Evolutionary conservation across 768 basidiomycete species (phyloP), one percentile per base, ranked within the genome.

Genomic region (Lactarius hatsudake): DNA sequence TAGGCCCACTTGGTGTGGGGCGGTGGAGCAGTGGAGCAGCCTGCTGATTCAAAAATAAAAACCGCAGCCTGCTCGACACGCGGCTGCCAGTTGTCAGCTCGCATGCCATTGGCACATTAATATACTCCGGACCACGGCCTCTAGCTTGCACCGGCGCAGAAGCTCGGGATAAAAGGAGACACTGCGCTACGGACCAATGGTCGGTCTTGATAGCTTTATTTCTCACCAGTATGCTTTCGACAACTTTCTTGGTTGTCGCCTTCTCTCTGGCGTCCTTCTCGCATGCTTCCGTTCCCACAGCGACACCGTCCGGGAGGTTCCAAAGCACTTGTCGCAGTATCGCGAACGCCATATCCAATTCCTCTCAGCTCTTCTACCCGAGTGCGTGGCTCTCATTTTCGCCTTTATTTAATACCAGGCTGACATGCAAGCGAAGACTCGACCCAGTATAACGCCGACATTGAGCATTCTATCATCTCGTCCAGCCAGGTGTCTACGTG

Each of bases 401-500:
- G 30, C 13, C 38, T 40, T 40, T 1, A 15, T 40, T 2, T 15
- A 40, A 15, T 1, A 40, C 38, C 2, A 2, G 13, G 38, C 38
- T 40, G 5, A 40, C 38, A 15, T 40, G 3, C 2, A 40, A 10
- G 13, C 13, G 13, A 40, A 40, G 38, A 40, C 13, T 40, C 38
- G 38, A 40, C 1, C 5, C 38, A 40, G 38, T 40, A 40, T 40
- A 15, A 12, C 15, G 2, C 13, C 15, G 38, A 40, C 38, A 40
- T 15, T 15, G 38, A 40, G 13, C 38, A 40, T 13, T 13, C 15
- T 40, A 0, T 40, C 10, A 15, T 40, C 38, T 40, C 38, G 15
- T 40, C 38, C 13, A 40, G 2, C 13, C 38, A 40, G 38, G 38
- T 10, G 38, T 40, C 38, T 40, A 15, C 38, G 4, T 72, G 71